Base-by-base conservation (phyloP, 257 asterid species). In the Oldenlandia corymbosa region DNA sequence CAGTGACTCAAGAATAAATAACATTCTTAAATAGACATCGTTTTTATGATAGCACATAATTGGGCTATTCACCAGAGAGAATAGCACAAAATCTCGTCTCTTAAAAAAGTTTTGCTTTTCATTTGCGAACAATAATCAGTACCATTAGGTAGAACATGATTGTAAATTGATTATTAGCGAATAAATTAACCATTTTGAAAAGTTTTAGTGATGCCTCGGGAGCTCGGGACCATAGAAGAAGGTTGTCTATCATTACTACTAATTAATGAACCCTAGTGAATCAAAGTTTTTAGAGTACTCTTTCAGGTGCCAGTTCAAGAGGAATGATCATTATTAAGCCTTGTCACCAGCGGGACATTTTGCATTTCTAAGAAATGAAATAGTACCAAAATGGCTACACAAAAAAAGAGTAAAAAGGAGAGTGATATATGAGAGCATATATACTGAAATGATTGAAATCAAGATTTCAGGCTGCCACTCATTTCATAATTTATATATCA, bases 401-500 rank as follows among this genome's bases (percentile, higher is more conserved):
- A n/a, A n/a, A n/a, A n/a, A n/a, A n/a, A n/a, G n/a, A n/a, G n/a
- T n/a, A n/a, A n/a, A n/a, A n/a, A n/a, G n/a, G n/a, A n/a, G n/a
- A n/a, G n/a, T n/a, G n/a, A n/a, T n/a, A 34, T 34, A 34, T 4
- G 39, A 4, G 9, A 34, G 39, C 4, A 34, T 3, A 34, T 4
- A 34, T 34, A 34, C 39, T 4, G 9, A 34, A 34, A 34, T 9
- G 9, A 34, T 9, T 34, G 48, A 30, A 54, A 61, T 61, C 66
- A 67, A 54, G 71, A 70, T 36, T 3, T 77, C 78, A 73, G 64
- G 45, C 50, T 59, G 58, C 55, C 63, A 78, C 71, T 83, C 70
- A 80, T 76, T 79, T 68, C 71, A 79, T 75, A 73, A 68, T 75
- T 48, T 53, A 30, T 36, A 58, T 47, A 20, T 64, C 30, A 53